A percentile compares a stretch with the other conserved stretches of the same genome.
Conservation (phyloP, 1,284 basidiomycete genomes). For the Apiotrichum porosum region DNA sequence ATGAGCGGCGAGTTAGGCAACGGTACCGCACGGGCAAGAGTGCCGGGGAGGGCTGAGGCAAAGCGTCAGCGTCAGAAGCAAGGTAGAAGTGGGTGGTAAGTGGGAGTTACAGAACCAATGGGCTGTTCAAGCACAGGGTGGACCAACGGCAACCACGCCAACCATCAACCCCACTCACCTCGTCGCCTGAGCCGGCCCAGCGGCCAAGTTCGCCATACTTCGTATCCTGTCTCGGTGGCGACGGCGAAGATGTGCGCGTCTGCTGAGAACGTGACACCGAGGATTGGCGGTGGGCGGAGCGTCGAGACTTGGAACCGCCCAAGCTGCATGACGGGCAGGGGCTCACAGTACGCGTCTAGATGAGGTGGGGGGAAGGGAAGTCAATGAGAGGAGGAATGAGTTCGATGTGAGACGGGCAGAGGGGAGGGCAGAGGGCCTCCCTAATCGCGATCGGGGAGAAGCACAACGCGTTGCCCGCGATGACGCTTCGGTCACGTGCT, state of each 20-base stretch:
- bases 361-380: too few relatives aligned
- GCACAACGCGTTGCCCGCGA: too few relatives aligned
- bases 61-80: too few relatives aligned
- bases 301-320: slow-evolving; percentile 79
- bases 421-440: too few relatives aligned
- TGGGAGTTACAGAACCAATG: too few relatives aligned
- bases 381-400: too few relatives aligned
- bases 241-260: slow-evolving; percentile 75
- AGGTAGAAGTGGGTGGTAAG: background rate
- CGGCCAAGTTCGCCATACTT: slow-evolving; percentile 75
- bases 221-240: slow-evolving; percentile 77
- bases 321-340: slow-evolving; percentile 65
- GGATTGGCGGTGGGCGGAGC: slow-evolving; percentile 68
- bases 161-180: slow-evolving; percentile 56
- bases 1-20: slow-evolving; percentile 78
- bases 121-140: too few relatives aligned
- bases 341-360: too few relatives aligned
- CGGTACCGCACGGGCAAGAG: slow-evolving; percentile 69
- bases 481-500: too few relatives aligned
- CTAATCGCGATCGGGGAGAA: too few relatives aligned
- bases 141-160: too few relatives aligned
- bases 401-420: too few relatives aligned
- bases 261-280: slow-evolving; percentile 65
- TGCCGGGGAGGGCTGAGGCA: slow-evolving; percentile 53
- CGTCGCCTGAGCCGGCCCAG: slow-evolving; percentile 71